Evolutionary conservation across 2,329 filamentous ascomycete species (phyloP), one percentile per base, ranked within the genome.

Genomic region (Penicillium fuscoglaucum): DNA sequence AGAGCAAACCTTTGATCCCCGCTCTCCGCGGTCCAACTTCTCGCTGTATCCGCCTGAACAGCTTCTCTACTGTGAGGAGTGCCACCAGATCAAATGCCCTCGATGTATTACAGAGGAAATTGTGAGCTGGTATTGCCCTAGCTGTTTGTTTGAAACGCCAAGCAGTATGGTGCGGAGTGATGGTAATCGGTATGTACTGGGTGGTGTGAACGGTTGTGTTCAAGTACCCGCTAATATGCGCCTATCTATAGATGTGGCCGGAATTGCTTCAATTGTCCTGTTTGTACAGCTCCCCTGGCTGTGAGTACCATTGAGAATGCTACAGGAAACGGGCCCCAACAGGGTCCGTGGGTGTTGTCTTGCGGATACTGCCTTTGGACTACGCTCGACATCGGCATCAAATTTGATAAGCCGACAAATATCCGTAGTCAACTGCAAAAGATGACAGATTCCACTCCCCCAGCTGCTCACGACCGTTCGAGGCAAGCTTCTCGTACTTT

Each of bases 341-440:
- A 77, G 52, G 83, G 84, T 1, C 87, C 90, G 0, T 97, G 88
- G 76, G 87, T 93, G 35, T 82, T 99, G 43, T 85, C 88, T 39
- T 99, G 95, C 79, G 86, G 87, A 52, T 96, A 96, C 76, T 99
- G 95, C 79, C 87, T 90, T 74, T 99, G 95, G 95, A 91, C 86
- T 62, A 93, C 92, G 1, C 83, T 89, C 52, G 95, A 99, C 71
- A 90, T 96, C 43, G 91, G 90, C 39, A 88, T 99, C 74, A 87
- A 90, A 68, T 96, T 99, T 71, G 91, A 93, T 69, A 93, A 93
- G 67, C 87, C 90, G 10, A 95, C 90, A 59, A 91, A 91, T 61
- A 92, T 99, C 61, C 88, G 90, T 64, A 82, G 84, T 29, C 95
- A 99, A 72, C 80, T 96, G 9, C 79, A 87, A 39, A 89, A 88